These are phyloP conservation scores for Xylariomycetidae sp. DNA, from an alignment of 2,329 filamentous ascomycete genomes.

Conservation along the genomic window DNA sequence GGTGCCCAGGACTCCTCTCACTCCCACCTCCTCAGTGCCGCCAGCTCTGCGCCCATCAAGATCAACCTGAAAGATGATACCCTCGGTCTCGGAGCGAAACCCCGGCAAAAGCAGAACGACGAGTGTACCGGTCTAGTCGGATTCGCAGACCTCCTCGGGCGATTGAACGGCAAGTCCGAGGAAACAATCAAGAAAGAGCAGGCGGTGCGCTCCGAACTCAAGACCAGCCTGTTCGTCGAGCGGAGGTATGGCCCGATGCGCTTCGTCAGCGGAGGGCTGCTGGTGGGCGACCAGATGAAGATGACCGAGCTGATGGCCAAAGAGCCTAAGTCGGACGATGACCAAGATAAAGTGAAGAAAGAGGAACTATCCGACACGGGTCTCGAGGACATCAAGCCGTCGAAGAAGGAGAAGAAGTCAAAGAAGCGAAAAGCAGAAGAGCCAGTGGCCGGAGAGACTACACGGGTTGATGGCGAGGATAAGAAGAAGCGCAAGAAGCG, in stretches of 20 bases:
- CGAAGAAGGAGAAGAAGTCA: conserved; percentile 34
- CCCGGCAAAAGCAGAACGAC: conserved; percentile 57
- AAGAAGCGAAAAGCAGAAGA: conserved; percentile 36
- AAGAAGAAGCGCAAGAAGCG: conserved; percentile 35
- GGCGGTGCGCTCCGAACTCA: conserved; percentile 60
- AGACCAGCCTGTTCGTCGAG: conserved; percentile 67
- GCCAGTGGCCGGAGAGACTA: conserved; percentile 26
- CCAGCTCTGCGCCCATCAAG: conserved; percentile 79
- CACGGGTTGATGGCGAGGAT: conserved; percentile 29
- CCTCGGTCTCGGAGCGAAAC: conserved; percentile 77
- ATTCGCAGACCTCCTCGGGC: conserved; percentile 78
- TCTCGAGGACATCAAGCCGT: conserved; percentile 25
- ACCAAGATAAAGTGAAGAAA: not conserved
- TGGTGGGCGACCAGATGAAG: conserved; percentile 52
- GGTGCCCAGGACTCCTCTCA: conserved; percentile 73
- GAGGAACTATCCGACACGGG: conserved; percentile 7
- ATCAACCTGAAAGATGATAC: conserved; percentile 86
- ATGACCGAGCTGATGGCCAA: conserved; percentile 23
- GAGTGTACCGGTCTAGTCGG: conserved; percentile 80
- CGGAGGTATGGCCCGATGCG: conserved; percentile 73
- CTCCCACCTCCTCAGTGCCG: conserved; percentile 68
- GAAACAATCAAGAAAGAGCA: conserved; percentile 65
- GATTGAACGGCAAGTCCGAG: conserved; percentile 83
- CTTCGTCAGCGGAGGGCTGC: conserved; percentile 80
- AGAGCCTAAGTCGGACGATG: not conserved